Evolutionary conservation across 108 stramenopile genomes (phyloP), one percentile per base, ranked within the genome.

Genomic region (Skeletonema menzelii): DNA sequence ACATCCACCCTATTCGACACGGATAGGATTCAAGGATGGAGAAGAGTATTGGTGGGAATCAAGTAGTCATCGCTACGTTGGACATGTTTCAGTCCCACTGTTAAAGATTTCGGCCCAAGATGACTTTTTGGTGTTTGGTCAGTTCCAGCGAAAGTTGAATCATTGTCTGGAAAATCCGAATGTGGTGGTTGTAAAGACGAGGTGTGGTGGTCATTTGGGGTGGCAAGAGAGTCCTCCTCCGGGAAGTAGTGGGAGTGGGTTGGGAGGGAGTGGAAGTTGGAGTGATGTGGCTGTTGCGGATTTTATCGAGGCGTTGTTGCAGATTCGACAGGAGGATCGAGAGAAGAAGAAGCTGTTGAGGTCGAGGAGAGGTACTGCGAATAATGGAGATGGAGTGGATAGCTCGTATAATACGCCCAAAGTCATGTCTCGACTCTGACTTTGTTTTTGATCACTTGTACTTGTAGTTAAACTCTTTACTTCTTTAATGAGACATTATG

Each of bases 191-290:
- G 91, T 91, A 15, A 91, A 95, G 65, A 92, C 94, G 15, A 53
- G 77, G 67, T 91, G 91, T 68, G 94, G 91, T 66, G 94, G 94
- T 20, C 94, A 95, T 69, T 68, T 95, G 63, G 94, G 94, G 19
- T 95, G 94, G 91, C 88, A 89, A 61, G 94, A 95, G 76, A 76
- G 80, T 70, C 86, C 84, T 3, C 88, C 89, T 12, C 78, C 75
- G 17, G 64, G 75, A 42, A 73, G 44, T 12, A 35, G 49, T 68
- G 55, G 59, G 1, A 49, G 57, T 24, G 59, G 60, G 53, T 73
- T 76, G 63, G 86, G 85, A 10, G 71, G 84, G 19, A 84, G 79
- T 56, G 87, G 82, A 17, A 89, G 88, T 19, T 95, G 94, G 94
- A 87, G 90, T 38, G 90, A 95, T 75, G 82, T 68, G 10, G 94